phyloP scores from a whole-genome alignment of 1,284 basidiomycete genomes.

The Microbotryum scabiosae region DNA sequence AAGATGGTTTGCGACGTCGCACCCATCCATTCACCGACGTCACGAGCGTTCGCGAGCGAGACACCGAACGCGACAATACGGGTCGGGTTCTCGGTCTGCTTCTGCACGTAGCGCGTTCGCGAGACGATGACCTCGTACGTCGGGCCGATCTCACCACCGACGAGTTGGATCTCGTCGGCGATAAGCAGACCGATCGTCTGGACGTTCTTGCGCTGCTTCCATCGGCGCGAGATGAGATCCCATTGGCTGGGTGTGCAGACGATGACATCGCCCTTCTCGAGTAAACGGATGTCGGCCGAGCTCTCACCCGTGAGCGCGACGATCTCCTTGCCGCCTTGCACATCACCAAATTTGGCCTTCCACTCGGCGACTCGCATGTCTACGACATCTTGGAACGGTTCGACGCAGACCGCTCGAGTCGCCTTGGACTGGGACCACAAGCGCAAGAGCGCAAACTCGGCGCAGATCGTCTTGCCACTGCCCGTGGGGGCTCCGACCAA shows the following conservation, averaged over 20 bases:
- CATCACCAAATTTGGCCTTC: constrained; percentile 68
- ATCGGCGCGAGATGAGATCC: constrained; percentile 92
- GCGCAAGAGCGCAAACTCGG: constrained; percentile 86
- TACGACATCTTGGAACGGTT: constrained; percentile 96
- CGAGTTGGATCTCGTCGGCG: constrained; percentile 88
- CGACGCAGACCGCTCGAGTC: constrained; percentile 85
- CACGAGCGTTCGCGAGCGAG: constrained; percentile 89
- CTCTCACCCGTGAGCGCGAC: constrained; percentile 89
- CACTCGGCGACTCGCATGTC: constrained; percentile 82
- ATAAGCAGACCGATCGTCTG: constrained; percentile 87
- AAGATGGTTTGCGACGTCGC: constrained; percentile 86
- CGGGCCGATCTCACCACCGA: constrained; percentile 80
- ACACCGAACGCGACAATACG: constrained; percentile 90
- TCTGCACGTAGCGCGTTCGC: constrained; percentile 85
- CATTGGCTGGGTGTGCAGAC: constrained; percentile 88
- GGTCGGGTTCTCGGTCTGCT: constrained; percentile 84
- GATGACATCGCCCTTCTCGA: constrained; percentile 85
- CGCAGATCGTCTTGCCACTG: constrained; percentile 93
- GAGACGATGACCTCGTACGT: constrained; percentile 95
- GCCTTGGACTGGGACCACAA: constrained; percentile 80
- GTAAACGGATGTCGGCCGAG: constrained; percentile 78
- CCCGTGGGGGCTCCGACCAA: constrained; percentile 95
- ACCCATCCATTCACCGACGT: constrained; percentile 97
- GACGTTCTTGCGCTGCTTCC: constrained; percentile 95
- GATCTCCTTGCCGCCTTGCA: constrained; percentile 86